Conservation (phyloP, 106 monocot genomes). For the Apostasia ramifera region DNA sequence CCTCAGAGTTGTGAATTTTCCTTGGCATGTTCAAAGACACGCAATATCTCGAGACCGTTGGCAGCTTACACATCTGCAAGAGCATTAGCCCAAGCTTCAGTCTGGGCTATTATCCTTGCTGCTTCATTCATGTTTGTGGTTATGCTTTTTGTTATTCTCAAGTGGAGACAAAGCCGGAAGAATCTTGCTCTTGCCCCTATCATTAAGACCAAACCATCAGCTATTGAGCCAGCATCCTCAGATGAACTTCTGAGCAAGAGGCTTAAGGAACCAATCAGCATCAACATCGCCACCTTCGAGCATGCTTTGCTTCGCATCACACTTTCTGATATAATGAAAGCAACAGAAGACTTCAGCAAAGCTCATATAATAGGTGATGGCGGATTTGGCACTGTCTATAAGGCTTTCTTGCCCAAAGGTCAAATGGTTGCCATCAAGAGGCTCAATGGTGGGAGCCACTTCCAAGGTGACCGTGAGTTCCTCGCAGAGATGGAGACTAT, state of each 20-base stretch:
- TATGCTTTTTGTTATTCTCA: slow-evolving; percentile 28
- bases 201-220: slow-evolving; percentile 27
- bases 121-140: slow-evolving; percentile 14
- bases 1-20: slow-evolving; percentile 43
- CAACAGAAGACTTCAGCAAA: slow-evolving; percentile 87
- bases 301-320: slow-evolving; percentile 71
- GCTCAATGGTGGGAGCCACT: slow-evolving; percentile 49
- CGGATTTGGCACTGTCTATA: slow-evolving; percentile 88
- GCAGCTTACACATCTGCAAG: slow-evolving; percentile 30
- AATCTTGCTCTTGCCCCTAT: slow-evolving; percentile 9
- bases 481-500: slow-evolving; percentile 97
- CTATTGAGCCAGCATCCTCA: slow-evolving; percentile 59
- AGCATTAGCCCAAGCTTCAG: slow-evolving; percentile 19
- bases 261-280: slow-evolving; percentile 79
- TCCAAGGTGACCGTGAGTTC: slow-evolving; percentile 83
- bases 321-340: slow-evolving; percentile 57
- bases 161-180: slow-evolving; percentile 25
- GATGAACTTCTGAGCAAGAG: slow-evolving; percentile 74
- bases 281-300: slow-evolving; percentile 91
- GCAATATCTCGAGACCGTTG: slow-evolving; percentile 17
- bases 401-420: slow-evolving; percentile 45
- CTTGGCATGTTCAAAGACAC: slow-evolving; percentile 27
- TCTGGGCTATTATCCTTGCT: slow-evolving; percentile 35
- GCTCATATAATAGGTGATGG: slow-evolving; percentile 82
- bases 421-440: slow-evolving; percentile 60